Base-by-base conservation (phyloP, 345 rosid genomes). In the Cardiospermum halicacabum region DNA sequence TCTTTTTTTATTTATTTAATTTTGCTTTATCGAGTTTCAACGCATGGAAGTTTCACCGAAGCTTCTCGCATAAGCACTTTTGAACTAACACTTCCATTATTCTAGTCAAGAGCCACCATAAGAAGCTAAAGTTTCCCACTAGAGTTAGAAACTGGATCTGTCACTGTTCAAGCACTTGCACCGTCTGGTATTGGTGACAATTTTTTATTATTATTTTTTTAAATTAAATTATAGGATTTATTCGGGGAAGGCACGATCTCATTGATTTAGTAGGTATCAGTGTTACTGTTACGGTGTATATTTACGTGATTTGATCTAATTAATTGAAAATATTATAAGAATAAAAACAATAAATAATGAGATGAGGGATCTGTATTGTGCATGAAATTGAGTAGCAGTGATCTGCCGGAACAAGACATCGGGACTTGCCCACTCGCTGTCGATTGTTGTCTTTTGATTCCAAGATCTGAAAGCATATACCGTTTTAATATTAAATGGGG, bases 1-100 rank as follows among this genome's bases (percentile, higher is more conserved):
- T 39, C 25, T 13, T 10, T 27, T 9, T 43, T 27, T n/a, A n/a
- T n/a, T n/a, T n/a, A n/a, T 19, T 11, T 12, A 1, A 5, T 42
- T 15, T 7, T 7, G 8, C 3, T 21, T 4, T 40, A 60, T 65
- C 60, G 53, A 39, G 19, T 15, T n/a, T 39, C 18, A 5, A 1
- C 68, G 39, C 12, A 16, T 4, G 53, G 68, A 65, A 55, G 60
- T 65, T 65, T 65, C 68, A 0, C 0, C 0, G 68, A 65, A 65
- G 0, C 13, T 65, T 53, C 68, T 37, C 22, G 31, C 2, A n/a
- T 18, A 9, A 1, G 5, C 11, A 47, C 50, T 45, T n/a, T n/a
- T 18, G 24, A 18, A 47, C 43, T 39, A 2, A 12, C 3, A 24
- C 3, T 8, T 3, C 0, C 2, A 57, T 34, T 11, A 11, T 31